Conservation (phyloP, 208 protist genomes). For the Crithidia bombi region DNA sequence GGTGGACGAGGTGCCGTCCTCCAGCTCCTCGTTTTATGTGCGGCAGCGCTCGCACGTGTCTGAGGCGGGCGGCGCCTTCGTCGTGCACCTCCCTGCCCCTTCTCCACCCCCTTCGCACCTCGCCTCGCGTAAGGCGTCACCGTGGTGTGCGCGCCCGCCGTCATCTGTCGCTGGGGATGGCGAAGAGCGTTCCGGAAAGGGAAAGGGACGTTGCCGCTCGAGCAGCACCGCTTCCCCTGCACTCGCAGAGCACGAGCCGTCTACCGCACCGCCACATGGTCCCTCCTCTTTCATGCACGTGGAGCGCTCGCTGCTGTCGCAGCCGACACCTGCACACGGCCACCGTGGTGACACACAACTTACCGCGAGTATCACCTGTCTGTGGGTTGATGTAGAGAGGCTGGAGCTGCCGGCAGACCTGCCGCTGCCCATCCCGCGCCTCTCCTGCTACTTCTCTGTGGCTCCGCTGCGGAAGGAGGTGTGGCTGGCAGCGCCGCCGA, state of each 20-base stretch:
- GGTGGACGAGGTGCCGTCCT: slow-evolving; percentile 22
- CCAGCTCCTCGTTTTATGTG: slow-evolving; percentile 24
- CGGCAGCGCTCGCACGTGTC: slow-evolving; percentile 20
- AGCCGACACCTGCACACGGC: neutral
- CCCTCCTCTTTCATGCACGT: slow-evolving; percentile 32
- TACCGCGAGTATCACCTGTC: neutral
- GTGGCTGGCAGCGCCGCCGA: slow-evolving; percentile 65
- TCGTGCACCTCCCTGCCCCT: slow-evolving; percentile 33
- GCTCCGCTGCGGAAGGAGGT: slow-evolving; percentile 53
- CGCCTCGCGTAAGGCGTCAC: slow-evolving; percentile 1
- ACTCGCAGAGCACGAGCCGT: neutral
- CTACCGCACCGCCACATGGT: neutral
- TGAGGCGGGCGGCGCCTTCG: slow-evolving; percentile 18
- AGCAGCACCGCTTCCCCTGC: slow-evolving; percentile 1
- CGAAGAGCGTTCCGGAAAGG: neutral
- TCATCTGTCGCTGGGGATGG: neutral
- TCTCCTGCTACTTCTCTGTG: slow-evolving; percentile 83
- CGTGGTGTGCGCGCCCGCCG: slow-evolving; percentile 13
- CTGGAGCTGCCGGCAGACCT: slow-evolving; percentile 65
- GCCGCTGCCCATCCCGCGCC: slow-evolving; percentile 50
- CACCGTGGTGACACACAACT: neutral
- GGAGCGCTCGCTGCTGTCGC: slow-evolving; percentile 29
- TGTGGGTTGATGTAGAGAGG: slow-evolving; percentile 63
- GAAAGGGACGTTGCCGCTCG: neutral
- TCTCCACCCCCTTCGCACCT: slow-evolving; percentile 25